These are phyloP conservation scores for Pythium dissotocum DNA, from an alignment of 352 stramenopile genomes.

Conservation along the genomic window DNA sequence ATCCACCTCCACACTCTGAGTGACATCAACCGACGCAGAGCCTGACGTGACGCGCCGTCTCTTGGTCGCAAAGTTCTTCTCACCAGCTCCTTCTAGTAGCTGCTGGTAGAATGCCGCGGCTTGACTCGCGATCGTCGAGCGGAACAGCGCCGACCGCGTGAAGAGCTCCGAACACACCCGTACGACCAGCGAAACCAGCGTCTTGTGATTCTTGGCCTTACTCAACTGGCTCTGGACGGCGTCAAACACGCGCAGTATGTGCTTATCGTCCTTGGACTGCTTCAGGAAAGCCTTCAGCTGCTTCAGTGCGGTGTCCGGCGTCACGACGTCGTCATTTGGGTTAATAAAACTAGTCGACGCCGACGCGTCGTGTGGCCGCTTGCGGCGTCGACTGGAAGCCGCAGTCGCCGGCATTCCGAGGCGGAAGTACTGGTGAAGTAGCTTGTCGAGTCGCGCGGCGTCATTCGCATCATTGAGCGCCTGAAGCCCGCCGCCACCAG, in stretches of 20 bases:
- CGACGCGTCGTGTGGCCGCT: constrained; percentile 10
- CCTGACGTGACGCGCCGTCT: background rate
- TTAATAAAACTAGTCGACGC: background rate
- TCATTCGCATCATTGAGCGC: constrained; percentile 22
- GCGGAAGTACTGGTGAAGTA: constrained; percentile 31
- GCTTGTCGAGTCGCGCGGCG: constrained; percentile 15
- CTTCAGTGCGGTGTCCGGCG: constrained; percentile 13
- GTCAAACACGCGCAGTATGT: constrained; percentile 22
- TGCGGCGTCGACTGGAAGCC: constrained; percentile 5
- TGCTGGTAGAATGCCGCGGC: constrained; percentile 44
- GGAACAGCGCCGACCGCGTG: constrained; percentile 51
- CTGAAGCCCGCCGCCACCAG: background rate
- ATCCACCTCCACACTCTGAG: constrained; percentile 29
- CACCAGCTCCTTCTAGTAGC: constrained; percentile 48
- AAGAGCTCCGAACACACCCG: constrained; percentile 58
- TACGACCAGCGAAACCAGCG: constrained; percentile 32
- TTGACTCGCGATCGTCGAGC: constrained; percentile 44
- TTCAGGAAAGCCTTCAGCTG: constrained; percentile 23
- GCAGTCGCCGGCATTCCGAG: background rate
- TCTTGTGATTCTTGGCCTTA: constrained; percentile 11
- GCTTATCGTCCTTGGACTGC: constrained; percentile 14
- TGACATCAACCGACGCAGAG: background rate
- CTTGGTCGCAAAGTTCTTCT: constrained; percentile 25
- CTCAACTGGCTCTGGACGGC: constrained; percentile 18
- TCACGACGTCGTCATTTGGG: background rate